A percentile compares a stretch with the other conserved stretches of the same genome.
These are phyloP conservation scores for Globisporangium takayamanum DNA, from an alignment of 352 stramenopile species.

Conservation along the genomic window DNA sequence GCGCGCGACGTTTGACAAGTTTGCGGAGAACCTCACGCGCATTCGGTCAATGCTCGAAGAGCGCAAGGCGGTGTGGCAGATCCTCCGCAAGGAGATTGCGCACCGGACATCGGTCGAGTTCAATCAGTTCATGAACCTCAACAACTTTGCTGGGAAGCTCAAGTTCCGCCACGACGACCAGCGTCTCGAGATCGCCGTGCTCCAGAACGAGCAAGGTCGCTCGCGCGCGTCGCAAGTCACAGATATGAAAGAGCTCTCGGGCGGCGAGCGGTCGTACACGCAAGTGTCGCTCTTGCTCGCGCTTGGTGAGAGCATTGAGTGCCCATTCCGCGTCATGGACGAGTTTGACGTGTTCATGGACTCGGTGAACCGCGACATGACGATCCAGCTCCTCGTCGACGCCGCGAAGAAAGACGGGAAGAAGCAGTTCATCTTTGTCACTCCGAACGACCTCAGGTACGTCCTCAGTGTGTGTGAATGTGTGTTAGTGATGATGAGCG, in stretches of 20 bases:
- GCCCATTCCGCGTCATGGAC: slow-evolving; percentile 96
- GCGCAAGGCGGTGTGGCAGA: slow-evolving; percentile 68
- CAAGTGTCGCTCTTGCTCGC: slow-evolving; percentile 96
- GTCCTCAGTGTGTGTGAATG: slow-evolving; percentile 3
- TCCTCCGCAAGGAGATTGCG: slow-evolving; percentile 73
- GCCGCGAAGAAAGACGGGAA: slow-evolving; percentile 65
- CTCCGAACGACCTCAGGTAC: slow-evolving; percentile 83
- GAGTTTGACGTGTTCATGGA: slow-evolving; percentile 99
- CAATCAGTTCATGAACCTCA: slow-evolving; percentile 80
- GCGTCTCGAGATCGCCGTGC: slow-evolving; percentile 68
- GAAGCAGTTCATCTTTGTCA: slow-evolving; percentile 89
- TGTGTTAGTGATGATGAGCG: slow-evolving; percentile 1
- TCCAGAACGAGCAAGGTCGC: slow-evolving; percentile 69
- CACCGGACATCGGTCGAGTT: slow-evolving; percentile 74
- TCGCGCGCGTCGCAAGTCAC: slow-evolving; percentile 85
- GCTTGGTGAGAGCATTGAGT: slow-evolving; percentile 88
- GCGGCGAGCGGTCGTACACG: slow-evolving; percentile 95
- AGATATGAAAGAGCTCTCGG: slow-evolving; percentile 96
- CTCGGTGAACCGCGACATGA: slow-evolving; percentile 93
- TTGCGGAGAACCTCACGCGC: slow-evolving; percentile 51
- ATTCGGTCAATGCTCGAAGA: slow-evolving; percentile 72
- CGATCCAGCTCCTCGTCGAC: slow-evolving; percentile 92
- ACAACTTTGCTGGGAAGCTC: slow-evolving; percentile 82
- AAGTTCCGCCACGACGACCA: slow-evolving; percentile 76
- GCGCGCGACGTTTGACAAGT: slow-evolving; percentile 51